Conservation (phyloP, 1,284 basidiomycete species). For the Trametes pubescens region DNA sequence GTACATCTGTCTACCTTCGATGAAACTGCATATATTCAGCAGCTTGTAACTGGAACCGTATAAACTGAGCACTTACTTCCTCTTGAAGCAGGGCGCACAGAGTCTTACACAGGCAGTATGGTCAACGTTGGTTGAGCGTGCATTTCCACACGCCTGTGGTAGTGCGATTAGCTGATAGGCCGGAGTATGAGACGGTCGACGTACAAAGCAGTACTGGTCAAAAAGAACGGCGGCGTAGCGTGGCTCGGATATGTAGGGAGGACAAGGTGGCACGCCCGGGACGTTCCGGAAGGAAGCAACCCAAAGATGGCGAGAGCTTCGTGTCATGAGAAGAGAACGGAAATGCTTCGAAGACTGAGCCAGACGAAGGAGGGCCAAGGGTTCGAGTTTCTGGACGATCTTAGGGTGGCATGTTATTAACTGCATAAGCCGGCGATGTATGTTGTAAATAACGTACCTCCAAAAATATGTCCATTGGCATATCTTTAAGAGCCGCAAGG, state of each 20-base stretch:
- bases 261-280: constrained; percentile 17
- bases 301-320: constrained; percentile 8
- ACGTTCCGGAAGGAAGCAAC: constrained; percentile 14
- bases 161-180: background rate
- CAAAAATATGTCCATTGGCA: constrained; percentile 10
- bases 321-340: constrained; percentile 11
- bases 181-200: background rate
- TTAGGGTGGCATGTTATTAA: background rate
- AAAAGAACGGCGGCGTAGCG: constrained; percentile 17
- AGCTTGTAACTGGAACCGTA: background rate
- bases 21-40: background rate
- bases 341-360: constrained; percentile 17
- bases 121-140: constrained; percentile 4
- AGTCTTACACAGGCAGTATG: constrained; percentile 6
- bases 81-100: constrained; percentile 12
- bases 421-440: background rate
- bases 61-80: constrained; percentile 7
- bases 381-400: constrained; percentile 15
- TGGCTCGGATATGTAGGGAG: constrained; percentile 6
- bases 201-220: constrained; percentile 20
- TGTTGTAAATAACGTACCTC: background rate
- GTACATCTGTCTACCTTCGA: no score
- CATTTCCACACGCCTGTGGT: constrained; percentile 18
- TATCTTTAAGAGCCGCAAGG: constrained; percentile 5
- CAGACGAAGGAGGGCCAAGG: constrained; percentile 14